Base-by-base conservation (phyloP, 441 rosid species). In the Breynia disticha region DNA sequence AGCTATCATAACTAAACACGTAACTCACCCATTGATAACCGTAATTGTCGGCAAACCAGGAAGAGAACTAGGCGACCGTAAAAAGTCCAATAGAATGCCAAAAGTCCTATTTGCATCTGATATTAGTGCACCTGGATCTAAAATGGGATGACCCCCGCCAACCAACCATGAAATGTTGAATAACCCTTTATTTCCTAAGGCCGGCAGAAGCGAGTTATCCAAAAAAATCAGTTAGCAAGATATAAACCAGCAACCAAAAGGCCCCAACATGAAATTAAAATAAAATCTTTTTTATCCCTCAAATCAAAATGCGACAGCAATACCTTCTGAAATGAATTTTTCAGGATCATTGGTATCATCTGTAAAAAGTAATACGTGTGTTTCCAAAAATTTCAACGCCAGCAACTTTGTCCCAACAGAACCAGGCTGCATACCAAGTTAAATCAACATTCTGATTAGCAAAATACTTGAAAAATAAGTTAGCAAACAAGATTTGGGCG, bases 301-400 rank as follows among this genome's bases (percentile, higher is more conserved):
- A 21, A 22, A 58, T 56, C 19, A 41, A 55, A 59, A 64, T 24
- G 43, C 7, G 50, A n/a, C 7, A n/a, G 28, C 55, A 65, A 60
- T 82, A 94, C 99, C 99, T 94, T 82, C 85, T 11, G 57, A 35
- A 52, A 65, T 66, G 62, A 56, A 39, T 45, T 69, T 78, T 61
- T 76, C 95, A 61, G 77, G 67, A 59, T 86, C 90, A 71, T 63
- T 71, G 67, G 74, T 60, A 60, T 90, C 91, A 17, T 90, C 63
- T 53, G 95, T 83, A 74, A 94, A 94, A 54, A 81, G 87, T 63
- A 90, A 72, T 52, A 90, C 62, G 67, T 72, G 78, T 9, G 72
- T 87, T 77, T 94, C 95, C 95, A 94, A 74, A 75, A 90, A 94
- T 76, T 90, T 94, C 66, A 87, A 70, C 14, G 95, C 87, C 77